Evolutionary conservation across 2,329 filamentous ascomycete genomes (phyloP).

Genomic region (Diaporthe australafricana): DNA sequence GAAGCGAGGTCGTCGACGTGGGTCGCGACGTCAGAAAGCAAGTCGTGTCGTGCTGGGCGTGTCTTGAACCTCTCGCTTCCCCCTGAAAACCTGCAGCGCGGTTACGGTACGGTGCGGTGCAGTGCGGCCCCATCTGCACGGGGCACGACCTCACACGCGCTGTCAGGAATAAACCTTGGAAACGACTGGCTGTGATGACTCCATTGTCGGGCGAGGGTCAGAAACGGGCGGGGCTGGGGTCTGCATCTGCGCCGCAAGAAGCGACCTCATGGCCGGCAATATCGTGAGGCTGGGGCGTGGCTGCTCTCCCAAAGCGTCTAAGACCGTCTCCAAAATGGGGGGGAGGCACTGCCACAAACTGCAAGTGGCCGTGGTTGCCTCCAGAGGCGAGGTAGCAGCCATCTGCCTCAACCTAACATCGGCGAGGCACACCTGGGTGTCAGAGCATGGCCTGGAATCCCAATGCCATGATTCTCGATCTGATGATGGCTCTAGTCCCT

Average conservation of each 20-base stretch:
- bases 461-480: background rate
- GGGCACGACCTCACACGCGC: constrained; percentile 12
- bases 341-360: background rate
- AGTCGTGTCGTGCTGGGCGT: constrained; percentile 24
- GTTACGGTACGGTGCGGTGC: background rate
- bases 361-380: background rate
- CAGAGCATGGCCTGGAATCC: background rate
- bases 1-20: constrained; percentile 33
- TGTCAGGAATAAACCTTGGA: constrained; percentile 18
- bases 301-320: constrained; percentile 7
- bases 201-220: constrained; percentile 28
- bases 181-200: constrained; percentile 32
- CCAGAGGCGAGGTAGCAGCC: constrained; percentile 8
- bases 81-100: constrained; percentile 22
- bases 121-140: constrained; percentile 17
- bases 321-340: background rate
- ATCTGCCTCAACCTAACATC: background rate
- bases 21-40: constrained; percentile 35
- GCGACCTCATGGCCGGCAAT: constrained; percentile 7
- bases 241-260: background rate
- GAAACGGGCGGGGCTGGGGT: constrained; percentile 31
- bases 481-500: background rate
- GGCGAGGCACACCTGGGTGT: background rate
- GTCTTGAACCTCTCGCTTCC: background rate
- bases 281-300: constrained; percentile 35